phyloP scores from a whole-genome alignment of 2,329 filamentous ascomycete species.

The Penicillium sp. region DNA sequence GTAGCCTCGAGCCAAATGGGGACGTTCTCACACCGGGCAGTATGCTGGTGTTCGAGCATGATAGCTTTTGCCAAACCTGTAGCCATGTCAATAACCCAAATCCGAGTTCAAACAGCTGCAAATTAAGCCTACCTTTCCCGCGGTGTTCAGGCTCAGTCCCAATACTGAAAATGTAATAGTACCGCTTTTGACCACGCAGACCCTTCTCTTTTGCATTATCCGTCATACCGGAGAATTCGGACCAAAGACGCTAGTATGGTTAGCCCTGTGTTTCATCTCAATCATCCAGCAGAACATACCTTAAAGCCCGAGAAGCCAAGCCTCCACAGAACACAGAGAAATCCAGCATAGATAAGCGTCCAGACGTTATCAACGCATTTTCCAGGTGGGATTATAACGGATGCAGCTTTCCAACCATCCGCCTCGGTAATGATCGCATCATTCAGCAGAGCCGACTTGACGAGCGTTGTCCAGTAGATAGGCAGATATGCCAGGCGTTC shows the following conservation, averaged over 20 bases:
- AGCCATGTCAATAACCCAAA: not conserved
- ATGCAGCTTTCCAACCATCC: constrained; percentile 23
- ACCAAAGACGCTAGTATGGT: constrained; percentile 18
- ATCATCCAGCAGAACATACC: constrained; percentile 7
- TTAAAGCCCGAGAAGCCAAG: constrained; percentile 19
- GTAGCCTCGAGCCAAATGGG: constrained; percentile 29
- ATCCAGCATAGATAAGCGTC: constrained; percentile 20
- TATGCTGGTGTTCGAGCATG: constrained; percentile 17
- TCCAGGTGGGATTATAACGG: constrained; percentile 20
- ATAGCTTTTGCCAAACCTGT: constrained; percentile 24
- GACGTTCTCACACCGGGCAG: constrained; percentile 16
- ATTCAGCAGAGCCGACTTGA: constrained; percentile 23
- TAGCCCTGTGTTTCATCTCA: not conserved
- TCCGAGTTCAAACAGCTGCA: not conserved
- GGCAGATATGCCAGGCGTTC: constrained; percentile 21
- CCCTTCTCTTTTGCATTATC: constrained; percentile 22
- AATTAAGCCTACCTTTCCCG: constrained; percentile 15
- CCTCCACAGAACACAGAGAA: constrained; percentile 19
- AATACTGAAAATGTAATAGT: constrained; percentile 27
- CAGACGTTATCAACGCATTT: constrained; percentile 17
- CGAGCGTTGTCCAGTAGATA: constrained; percentile 19
- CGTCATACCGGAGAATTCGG: constrained; percentile 22
- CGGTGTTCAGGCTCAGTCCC: constrained; percentile 24
- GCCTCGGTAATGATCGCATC: constrained; percentile 23
- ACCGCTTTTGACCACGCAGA: constrained; percentile 17